Evolutionary conservation across 2,329 filamentous ascomycete species (phyloP).

Genomic region (Aspergillus awamori): DNA sequence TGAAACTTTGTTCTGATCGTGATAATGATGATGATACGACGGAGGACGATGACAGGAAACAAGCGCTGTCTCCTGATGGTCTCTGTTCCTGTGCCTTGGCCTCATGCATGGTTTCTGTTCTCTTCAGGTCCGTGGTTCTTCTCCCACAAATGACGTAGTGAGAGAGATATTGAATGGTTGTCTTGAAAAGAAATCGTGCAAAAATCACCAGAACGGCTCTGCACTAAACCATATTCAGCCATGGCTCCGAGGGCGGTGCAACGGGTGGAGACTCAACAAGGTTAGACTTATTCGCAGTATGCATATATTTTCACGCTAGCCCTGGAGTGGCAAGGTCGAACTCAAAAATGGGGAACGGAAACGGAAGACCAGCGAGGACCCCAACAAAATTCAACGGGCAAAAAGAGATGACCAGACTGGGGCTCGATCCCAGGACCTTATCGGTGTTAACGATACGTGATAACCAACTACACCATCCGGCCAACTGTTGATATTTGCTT

Average conservation of each 20-base stretch:
- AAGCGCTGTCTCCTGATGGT: neutral
- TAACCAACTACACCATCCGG: conserved; percentile 26
- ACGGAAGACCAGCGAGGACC: neutral
- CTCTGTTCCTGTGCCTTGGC: neutral
- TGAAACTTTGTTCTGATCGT: no score
- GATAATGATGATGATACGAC: neutral
- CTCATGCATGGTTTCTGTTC: neutral
- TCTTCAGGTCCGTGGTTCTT: no score
- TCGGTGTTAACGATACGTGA: conserved; percentile 42
- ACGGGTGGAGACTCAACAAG: neutral
- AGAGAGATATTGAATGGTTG: no score
- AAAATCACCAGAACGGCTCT: neutral
- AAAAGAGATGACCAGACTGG: conserved; percentile 31
- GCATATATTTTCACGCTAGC: neutral
- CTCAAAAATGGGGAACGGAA: neutral
- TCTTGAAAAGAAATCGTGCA: neutral
- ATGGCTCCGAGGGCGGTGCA: neutral
- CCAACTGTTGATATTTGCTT: neutral
- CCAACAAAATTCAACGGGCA: neutral
- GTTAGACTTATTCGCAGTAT: neutral
- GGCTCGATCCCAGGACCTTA: conserved; percentile 35
- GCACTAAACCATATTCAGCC: neutral
- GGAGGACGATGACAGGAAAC: neutral
- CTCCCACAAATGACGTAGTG: no score
- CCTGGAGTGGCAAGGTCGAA: neutral